These are phyloP conservation scores for Calophaca sinica DNA, from an alignment of 306 rosid species.

Conservation along the genomic window DNA sequence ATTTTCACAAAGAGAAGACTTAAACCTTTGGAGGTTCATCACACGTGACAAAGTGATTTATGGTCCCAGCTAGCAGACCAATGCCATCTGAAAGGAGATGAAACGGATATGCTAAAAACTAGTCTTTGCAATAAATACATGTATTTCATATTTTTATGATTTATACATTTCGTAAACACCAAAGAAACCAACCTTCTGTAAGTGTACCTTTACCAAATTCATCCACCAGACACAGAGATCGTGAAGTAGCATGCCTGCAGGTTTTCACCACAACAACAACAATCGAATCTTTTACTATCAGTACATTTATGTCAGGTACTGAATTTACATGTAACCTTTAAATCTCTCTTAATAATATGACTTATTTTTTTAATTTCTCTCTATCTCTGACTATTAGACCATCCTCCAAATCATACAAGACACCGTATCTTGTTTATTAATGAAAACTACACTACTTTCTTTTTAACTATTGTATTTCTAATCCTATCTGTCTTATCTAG, in stretches of 20 bases:
- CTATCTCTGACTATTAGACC: conserved; percentile 6
- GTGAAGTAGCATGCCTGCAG: conserved; percentile 87
- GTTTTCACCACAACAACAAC: conserved; percentile 29
- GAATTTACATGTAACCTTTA: background rate
- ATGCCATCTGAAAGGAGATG: conserved; percentile 75
- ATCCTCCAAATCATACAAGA: conserved; percentile 16
- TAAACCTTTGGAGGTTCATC: conserved; percentile 86
- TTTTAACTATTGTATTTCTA: background rate
- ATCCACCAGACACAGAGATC: conserved; percentile 82
- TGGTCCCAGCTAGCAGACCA: conserved; percentile 94
- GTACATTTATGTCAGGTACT: background rate
- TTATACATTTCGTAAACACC: conserved; percentile 21
- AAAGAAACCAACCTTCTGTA: conserved; percentile 83
- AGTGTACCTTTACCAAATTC: conserved; percentile 99
- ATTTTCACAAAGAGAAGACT: conserved; percentile 40
- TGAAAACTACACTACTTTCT: background rate
- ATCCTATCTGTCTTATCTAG: background rate
- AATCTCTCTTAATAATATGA: background rate
- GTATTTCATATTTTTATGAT: conserved; percentile 14
- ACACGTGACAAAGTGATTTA: conserved; percentile 70
- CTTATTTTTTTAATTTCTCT: background rate
- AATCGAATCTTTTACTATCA: background rate
- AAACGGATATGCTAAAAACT: conserved; percentile 35
- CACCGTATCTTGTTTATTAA: background rate
- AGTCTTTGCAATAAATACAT: conserved; percentile 40